Base-by-base conservation (phyloP, 164 flowering plant genomes). In the Annona squamosa region DNA sequence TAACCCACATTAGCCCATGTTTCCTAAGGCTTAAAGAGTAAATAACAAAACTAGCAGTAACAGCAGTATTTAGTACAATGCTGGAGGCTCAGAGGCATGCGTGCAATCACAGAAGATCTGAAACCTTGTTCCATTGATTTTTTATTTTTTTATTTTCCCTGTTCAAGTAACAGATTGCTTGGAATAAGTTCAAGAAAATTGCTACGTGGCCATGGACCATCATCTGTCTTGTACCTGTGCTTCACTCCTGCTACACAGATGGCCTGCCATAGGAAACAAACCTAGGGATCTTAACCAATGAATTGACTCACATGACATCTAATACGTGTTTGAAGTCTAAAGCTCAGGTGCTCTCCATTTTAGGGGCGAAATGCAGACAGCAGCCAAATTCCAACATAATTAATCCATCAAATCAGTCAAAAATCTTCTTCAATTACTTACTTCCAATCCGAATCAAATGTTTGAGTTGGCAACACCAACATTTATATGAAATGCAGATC, bases 131-230 rank as follows among this genome's bases (percentile, higher is more conserved):
- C 26, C 37, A 17, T 64, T 41, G 37, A 10, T 64, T 6, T 6
- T 10, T 19, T 26, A 26, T 6, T 6, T 10, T 19, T 6, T n/a
- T n/a, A n/a, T n/a, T n/a, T n/a, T n/a, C n/a, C n/a, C 37, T 10
- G 3, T 63, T 63, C 66, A 64, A 64, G 42, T 64, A 19, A 64
- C 67, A 64, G 13, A 64, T 64, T 64, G 67, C 37, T 64, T 64
- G 67, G 67, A 19, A 64, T 19, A 41, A 64, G 67, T 41, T 19
- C 42, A 64, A 10, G 41, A 63, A 12, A 63, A 5, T 5, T 18
- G 26, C 5, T 19, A 64, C 26, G 37, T 12, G 9, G 41, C 9
- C 37, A 5, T 17, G 37, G 19, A 26, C 67, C 18, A 10, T 17
- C 10, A 4, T 19, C 43, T 3, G 3, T 6, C 12, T 3, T 3